These are phyloP conservation scores for Discostella stelligeroides DNA, from an alignment of 108 stramenopile genomes.

Conservation along the genomic window DNA sequence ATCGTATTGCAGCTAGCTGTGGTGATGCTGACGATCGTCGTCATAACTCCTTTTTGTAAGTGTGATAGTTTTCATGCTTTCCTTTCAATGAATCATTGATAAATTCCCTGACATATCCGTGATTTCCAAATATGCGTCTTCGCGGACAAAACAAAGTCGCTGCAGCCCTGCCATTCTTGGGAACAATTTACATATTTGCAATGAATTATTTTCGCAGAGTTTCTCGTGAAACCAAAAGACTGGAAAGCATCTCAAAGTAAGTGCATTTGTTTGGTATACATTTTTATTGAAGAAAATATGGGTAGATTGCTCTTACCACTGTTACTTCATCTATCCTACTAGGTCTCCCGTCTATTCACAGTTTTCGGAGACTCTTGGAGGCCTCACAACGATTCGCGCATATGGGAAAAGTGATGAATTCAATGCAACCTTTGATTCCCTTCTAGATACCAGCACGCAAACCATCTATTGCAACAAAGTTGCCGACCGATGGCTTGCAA, in stretches of 20 bases:
- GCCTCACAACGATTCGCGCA: conserved; percentile 89
- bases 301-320: not conserved
- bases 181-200: conserved; percentile 62
- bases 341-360: conserved; percentile 93
- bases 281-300: not conserved
- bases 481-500: conserved; percentile 78
- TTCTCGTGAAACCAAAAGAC: conserved; percentile 77
- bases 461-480: conserved; percentile 68
- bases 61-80: not conserved
- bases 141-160: conserved; percentile 42
- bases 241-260: conserved; percentile 75
- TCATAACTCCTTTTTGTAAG: conserved; percentile 46
- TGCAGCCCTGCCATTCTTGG: conserved; percentile 52
- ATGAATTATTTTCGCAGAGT: conserved; percentile 78
- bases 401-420: conserved; percentile 67
- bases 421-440: conserved; percentile 54
- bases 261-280: not conserved
- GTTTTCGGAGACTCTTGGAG: conserved; percentile 94
- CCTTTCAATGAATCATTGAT: not conserved
- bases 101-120: not conserved
- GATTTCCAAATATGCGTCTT: not conserved
- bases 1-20: conserved; percentile 45
- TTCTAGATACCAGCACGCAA: conserved; percentile 66
- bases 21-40: conserved; percentile 42
- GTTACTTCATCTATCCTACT: not conserved